Conservation (phyloP, 164 flowering plant species). For the Sextonia rubra region DNA sequence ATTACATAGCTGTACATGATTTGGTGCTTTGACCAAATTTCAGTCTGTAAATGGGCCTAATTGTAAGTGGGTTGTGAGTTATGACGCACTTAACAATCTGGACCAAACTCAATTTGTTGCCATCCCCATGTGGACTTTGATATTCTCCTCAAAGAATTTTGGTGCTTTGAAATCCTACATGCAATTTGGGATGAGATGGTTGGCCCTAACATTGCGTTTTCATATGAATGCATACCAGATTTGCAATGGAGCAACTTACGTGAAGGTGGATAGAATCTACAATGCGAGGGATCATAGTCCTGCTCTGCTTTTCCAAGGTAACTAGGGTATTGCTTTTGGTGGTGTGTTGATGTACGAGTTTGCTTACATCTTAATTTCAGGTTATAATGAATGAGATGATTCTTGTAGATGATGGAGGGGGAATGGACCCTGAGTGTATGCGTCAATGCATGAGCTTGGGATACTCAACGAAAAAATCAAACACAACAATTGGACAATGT, state of each 20-base stretch:
- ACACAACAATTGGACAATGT: constrained; percentile 91
- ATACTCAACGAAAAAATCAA: constrained; percentile 80
- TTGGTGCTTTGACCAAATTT: too few relatives aligned
- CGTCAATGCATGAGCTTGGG: constrained; percentile 97
- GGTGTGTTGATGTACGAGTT: not conserved
- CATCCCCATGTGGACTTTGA: not conserved
- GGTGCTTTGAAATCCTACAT: constrained; percentile 1
- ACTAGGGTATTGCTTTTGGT: not conserved
- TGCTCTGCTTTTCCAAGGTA: constrained; percentile 83
- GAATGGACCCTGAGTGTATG: constrained; percentile 81
- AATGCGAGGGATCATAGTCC: constrained; percentile 60
- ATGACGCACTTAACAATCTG: too few relatives aligned
- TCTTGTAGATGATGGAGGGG: constrained; percentile 86
- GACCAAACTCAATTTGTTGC: not conserved
- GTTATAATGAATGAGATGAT: not conserved
- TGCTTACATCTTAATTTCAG: not conserved
- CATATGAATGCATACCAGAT: constrained; percentile 34
- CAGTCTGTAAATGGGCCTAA: too few relatives aligned
- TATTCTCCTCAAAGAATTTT: not conserved
- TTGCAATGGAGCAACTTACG: constrained; percentile 77
- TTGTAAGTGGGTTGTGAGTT: too few relatives aligned
- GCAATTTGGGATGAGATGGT: not conserved
- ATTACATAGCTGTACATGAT: too few relatives aligned
- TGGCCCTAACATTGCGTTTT: not conserved
- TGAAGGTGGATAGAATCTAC: constrained; percentile 73